A percentile compares a stretch with the other conserved stretches of the same genome.
These are phyloP conservation scores for Penicillium freii DNA, from an alignment of 2,329 filamentous ascomycete genomes.

Conservation along the genomic window DNA sequence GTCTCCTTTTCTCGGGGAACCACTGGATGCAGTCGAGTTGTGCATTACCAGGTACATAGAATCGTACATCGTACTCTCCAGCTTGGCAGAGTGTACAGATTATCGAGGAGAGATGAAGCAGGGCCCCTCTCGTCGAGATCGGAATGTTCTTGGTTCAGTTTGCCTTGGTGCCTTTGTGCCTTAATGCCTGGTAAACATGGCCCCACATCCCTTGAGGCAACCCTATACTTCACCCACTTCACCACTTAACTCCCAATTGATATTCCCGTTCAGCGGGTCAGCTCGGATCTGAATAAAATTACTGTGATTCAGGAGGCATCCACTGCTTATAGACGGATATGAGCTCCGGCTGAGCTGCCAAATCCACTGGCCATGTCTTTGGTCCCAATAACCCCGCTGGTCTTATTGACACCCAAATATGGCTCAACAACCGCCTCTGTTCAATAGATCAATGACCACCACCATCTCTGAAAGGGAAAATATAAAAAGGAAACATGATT, in stretches of 20 bases:
- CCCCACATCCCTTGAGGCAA: neutral
- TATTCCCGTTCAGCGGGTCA: neutral
- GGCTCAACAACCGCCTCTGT: conserved; percentile 4
- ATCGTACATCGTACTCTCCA: neutral
- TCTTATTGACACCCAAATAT: conserved; percentile 21
- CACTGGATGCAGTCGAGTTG: conserved; percentile 17
- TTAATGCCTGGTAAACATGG: neutral
- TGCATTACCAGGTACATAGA: conserved; percentile 7
- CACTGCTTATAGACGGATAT: neutral
- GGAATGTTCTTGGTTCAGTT: conserved; percentile 1
- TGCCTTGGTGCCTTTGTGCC: neutral
- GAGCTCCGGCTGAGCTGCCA: neutral
- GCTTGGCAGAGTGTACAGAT: neutral
- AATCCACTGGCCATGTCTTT: neutral
- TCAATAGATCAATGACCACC: conserved; percentile 2
- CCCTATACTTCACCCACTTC: neutral
- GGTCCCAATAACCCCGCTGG: neutral
- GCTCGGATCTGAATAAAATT: neutral
- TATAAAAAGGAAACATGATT: conserved; percentile 14
- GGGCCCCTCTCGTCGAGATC: conserved; percentile 2
- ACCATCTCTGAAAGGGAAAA: conserved; percentile 3
- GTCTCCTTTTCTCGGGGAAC: conserved; percentile 20
- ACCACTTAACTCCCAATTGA: neutral
- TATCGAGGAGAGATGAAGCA: conserved; percentile 7
- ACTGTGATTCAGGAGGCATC: neutral